Base-by-base conservation (phyloP, 176 grass and related monocot genomes). In the Musa schizocarpa region DNA sequence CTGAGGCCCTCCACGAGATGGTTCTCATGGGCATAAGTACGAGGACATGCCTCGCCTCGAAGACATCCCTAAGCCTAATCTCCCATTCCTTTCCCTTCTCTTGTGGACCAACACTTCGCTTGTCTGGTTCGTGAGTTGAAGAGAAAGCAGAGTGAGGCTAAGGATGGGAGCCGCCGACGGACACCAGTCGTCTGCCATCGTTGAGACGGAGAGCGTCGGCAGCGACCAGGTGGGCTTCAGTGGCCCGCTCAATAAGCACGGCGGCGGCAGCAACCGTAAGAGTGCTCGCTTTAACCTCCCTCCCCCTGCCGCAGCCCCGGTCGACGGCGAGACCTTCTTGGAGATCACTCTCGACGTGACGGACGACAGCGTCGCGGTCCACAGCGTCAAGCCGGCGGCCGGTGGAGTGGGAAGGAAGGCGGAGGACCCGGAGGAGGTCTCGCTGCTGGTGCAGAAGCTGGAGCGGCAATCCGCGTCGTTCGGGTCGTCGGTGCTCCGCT, bases 331-430 rank as follows among this genome's bases (percentile, higher is more conserved):
- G 79, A 83, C 86, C 83, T 89, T 88, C 68, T 83, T 97, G 20
- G 93, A 97, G 90, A 88, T 97, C 51, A 97, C 93, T 50, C 85
- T 97, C 13, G 93, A 97, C 82, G 67, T 97, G 54, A 83, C 88
- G 70, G 90, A 97, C 63, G 90, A 90, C 82, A 92, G 82, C 53
- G 81, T 97, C 72, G 90, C 90, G 72, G 83, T 97, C 52, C 79
- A 86, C 21, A 97, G 90, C 82, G 89, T 97, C 10, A 86, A 83
- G 85, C 90, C 87, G 0, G 93, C 92, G 0, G 79, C 74, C 0
- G 83, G 49, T 0, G 62, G 83, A 58, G 1, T 11, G 0, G 69
- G 25, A 0, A 74, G 5, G 29, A 29, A 29, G 0, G 20, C 71
- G 4, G 69, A 23, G 51, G 63, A 50, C 49, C 68, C 50, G 55